Percentiles rank a stretch among this genome's conserved stretches.
Evolutionary conservation across 2,329 filamentous ascomycete species (phyloP).

Genomic region (Talaromyces sp.): DNA sequence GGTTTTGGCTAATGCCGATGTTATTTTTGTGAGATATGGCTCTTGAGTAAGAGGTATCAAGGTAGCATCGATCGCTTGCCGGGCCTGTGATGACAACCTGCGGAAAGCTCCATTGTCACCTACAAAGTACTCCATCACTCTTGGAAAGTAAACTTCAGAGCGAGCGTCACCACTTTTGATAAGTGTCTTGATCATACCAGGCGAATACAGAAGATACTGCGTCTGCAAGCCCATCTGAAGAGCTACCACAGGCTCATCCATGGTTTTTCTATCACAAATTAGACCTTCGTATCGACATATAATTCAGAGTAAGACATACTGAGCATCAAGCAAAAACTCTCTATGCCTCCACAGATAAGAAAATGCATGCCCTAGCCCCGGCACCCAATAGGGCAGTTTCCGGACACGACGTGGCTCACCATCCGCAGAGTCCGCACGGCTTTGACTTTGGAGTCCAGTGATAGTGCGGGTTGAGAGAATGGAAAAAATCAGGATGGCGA

Average conservation of each 20-base stretch:
- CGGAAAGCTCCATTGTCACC: constrained; percentile 39
- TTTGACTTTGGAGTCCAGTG: constrained; percentile 34
- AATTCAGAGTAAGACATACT: constrained; percentile 27
- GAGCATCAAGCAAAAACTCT: constrained; percentile 42
- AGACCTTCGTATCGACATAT: constrained; percentile 2
- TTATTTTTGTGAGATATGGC: constrained; percentile 43
- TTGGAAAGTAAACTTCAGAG: constrained; percentile 29
- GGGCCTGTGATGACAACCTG: constrained; percentile 30
- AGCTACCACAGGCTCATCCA: constrained; percentile 44
- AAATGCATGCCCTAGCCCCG: constrained; percentile 54
- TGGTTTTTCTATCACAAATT: constrained; percentile 30
- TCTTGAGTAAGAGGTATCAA: constrained; percentile 46
- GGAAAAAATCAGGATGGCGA: constrained; percentile 28
- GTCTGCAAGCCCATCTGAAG: constrained; percentile 49
- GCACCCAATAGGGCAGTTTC: constrained; percentile 58
- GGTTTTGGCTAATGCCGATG: constrained; percentile 35
- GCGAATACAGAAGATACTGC: constrained; percentile 51
- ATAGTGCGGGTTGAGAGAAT: constrained; percentile 40
- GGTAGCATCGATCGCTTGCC: constrained; percentile 39
- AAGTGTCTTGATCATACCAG: constrained; percentile 44
- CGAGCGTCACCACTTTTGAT: constrained; percentile 32
- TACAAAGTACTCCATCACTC: constrained; percentile 42
- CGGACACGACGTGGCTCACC: constrained; percentile 40
- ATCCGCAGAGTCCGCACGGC: constrained; percentile 20
- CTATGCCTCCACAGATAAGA: constrained; percentile 47